Evolutionary conservation across 2,329 filamentous ascomycete genomes (phyloP), one percentile per base, ranked within the genome.

Genomic region (Aspergillus sp.): DNA sequence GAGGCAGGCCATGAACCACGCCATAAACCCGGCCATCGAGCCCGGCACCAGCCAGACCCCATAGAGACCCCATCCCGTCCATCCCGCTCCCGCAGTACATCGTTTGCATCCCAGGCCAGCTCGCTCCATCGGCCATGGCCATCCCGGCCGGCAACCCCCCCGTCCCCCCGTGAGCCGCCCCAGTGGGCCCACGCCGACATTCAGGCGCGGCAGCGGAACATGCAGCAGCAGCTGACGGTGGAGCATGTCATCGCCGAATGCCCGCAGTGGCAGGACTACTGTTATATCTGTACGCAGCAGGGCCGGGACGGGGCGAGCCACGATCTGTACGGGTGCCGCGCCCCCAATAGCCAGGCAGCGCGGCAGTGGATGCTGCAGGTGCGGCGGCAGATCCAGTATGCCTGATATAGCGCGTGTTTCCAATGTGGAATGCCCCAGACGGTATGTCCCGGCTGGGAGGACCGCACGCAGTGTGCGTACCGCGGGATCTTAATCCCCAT

Each of bases 211-310:
- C 17, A 46, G 20, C 25, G 14, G n/a, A 19, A 4, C 14, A 21
- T 46, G 17, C 10, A 32, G n/a, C 4, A 4, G 11, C 14, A 32
- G 14, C 9, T 46, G 31, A 46, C n/a, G 10, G 19, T 9, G 16
- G 17, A 46, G 19, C 4, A 10, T 3, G 19, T 46, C 17, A 21
- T 34, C 14, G 16, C 7, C 16, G 16, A 46, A n/a, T 9, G 6
- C 13, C 20, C 31, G 17, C 31, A 19, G 31, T 46, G 23, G 17
- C 31, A 34, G 14, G 31, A 46, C 23, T 11, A 46, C 3, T 46
- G 31, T 34, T 46, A 46, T 46, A 32, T 46, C 16, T 46, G 31
- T 46, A 46, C 31, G 17, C n/a, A 17, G 23, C 19, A 46, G 25
- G 25, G n/a, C 44, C 25, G 25, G 25, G 29, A 46, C 17, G 31